phyloP scores from a whole-genome alignment of 208 protist genomes.

The Zelonia costaricensis region DNA sequence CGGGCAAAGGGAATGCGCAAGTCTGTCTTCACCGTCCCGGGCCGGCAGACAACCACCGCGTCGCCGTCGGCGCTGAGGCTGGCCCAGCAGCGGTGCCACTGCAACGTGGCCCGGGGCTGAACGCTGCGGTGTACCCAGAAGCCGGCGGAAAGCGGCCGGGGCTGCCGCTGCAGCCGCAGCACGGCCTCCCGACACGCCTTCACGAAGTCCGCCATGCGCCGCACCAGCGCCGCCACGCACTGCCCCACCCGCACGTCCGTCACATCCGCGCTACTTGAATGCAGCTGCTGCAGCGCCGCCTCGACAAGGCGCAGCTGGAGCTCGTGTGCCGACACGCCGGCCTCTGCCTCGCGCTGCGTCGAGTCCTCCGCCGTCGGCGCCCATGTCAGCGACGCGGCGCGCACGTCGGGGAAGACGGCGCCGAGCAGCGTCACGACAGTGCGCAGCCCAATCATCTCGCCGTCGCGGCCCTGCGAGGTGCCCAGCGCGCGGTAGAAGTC shows the following conservation, averaged over 20 bases:
- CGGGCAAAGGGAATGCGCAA: slow-evolving; percentile 24
- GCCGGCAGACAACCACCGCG: slow-evolving; percentile 27
- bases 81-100: slow-evolving; percentile 65
- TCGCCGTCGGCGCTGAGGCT: slow-evolving; percentile 10
- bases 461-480: not conserved
- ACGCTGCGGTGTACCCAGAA: slow-evolving; percentile 67
- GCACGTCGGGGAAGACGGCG: not conserved
- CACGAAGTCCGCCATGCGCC: slow-evolving; percentile 15
- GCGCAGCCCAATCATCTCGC: slow-evolving; percentile 3
- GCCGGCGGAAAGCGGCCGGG: slow-evolving; percentile 26
- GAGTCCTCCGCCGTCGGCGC: not conserved
- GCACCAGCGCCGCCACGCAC: not conserved
- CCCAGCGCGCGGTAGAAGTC: slow-evolving; percentile 33
- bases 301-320: slow-evolving; percentile 14
- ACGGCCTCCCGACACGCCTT: slow-evolving; percentile 11
- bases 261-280: not conserved
- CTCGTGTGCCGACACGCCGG: slow-evolving; percentile 6
- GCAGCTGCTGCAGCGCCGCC: not conserved
- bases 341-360: not conserved
- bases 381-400: not conserved
- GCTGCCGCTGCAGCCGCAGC: slow-evolving; percentile 19
- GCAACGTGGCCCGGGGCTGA: slow-evolving; percentile 36
- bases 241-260: not conserved
- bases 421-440: slow-evolving; percentile 8
- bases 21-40: slow-evolving; percentile 19